Evolutionary conservation across 2,329 filamentous ascomycete genomes (phyloP).

Genomic region (Pseudogymnoascus verrucosus): DNA sequence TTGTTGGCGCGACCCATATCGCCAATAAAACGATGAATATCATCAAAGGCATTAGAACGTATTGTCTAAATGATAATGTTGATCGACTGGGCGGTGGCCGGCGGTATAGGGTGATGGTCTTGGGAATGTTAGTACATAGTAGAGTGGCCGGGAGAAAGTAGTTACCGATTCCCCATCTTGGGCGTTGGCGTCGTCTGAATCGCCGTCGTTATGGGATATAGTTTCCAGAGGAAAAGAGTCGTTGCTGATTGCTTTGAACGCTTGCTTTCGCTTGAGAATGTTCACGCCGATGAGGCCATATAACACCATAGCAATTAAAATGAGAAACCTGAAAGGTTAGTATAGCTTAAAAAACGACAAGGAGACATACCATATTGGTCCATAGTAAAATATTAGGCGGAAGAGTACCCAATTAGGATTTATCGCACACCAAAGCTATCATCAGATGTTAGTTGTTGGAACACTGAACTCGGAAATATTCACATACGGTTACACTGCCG

Average conservation of each 20-base stretch:
- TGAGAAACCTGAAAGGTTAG: slow-evolving; percentile 43
- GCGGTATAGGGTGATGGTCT: slow-evolving; percentile 23
- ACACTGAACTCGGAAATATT: not conserved
- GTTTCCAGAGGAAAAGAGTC: slow-evolving; percentile 25
- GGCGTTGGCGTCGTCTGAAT: slow-evolving; percentile 14
- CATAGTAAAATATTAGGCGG: slow-evolving; percentile 67
- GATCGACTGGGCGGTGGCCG: slow-evolving; percentile 18
- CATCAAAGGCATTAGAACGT: slow-evolving; percentile 43
- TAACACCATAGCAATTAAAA: slow-evolving; percentile 52
- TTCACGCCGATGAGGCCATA: slow-evolving; percentile 55
- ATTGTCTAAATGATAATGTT: slow-evolving; percentile 31
- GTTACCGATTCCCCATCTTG: slow-evolving; percentile 1
- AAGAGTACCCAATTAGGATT: slow-evolving; percentile 56
- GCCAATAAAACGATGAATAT: slow-evolving; percentile 62
- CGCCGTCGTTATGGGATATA: slow-evolving; percentile 16
- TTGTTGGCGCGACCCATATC: slow-evolving; percentile 65
- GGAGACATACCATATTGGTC: slow-evolving; percentile 50
- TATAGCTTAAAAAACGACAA: slow-evolving; percentile 9
- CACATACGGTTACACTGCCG: slow-evolving; percentile 51
- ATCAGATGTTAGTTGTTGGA: not conserved
- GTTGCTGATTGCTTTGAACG: slow-evolving; percentile 39
- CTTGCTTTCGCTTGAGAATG: slow-evolving; percentile 57
- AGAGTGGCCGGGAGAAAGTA: not conserved
- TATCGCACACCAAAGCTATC: slow-evolving; percentile 68
- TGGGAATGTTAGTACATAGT: not conserved